These are phyloP conservation scores for Curvularia eragrostidis DNA, from an alignment of 2,329 filamentous ascomycete species.

Conservation along the genomic window DNA sequence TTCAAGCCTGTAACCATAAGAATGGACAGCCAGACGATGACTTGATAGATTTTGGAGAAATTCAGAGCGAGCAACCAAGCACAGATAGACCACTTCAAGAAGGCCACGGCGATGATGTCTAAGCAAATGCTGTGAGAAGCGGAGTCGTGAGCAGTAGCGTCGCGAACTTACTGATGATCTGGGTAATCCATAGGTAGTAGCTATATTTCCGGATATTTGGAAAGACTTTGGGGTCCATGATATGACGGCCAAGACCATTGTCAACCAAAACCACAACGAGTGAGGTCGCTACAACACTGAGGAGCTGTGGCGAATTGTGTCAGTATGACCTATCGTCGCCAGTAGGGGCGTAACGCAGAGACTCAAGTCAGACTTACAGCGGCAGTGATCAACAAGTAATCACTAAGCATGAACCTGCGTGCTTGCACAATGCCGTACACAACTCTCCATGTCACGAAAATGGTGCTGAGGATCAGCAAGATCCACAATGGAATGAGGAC, in stretches of 20 bases:
- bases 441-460: conserved; percentile 36
- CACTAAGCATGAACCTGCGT: conserved; percentile 33
- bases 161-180: conserved; percentile 26
- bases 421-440: conserved; percentile 28
- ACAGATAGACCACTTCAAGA: conserved; percentile 42
- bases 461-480: conserved; percentile 28
- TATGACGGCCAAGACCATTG: conserved; percentile 31
- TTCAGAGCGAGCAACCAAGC: conserved; percentile 40
- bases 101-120: conserved; percentile 38
- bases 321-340: conserved; percentile 3
- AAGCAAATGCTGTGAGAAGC: background rate
- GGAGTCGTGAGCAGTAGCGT: background rate
- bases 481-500: conserved; percentile 30
- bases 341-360: conserved; percentile 3
- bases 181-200: conserved; percentile 35
- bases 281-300: conserved; percentile 26
- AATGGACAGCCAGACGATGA: conserved; percentile 39
- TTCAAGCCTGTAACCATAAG: conserved; percentile 37
- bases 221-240: conserved; percentile 31
- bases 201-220: conserved; percentile 26
- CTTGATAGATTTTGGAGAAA: conserved; percentile 34
- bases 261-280: conserved; percentile 25
- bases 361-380: conserved; percentile 23
- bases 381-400: conserved; percentile 38
- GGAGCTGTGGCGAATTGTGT: conserved; percentile 15